Conservation (phyloP, 345 rosid genomes). For the Geranium brycei region DNA sequence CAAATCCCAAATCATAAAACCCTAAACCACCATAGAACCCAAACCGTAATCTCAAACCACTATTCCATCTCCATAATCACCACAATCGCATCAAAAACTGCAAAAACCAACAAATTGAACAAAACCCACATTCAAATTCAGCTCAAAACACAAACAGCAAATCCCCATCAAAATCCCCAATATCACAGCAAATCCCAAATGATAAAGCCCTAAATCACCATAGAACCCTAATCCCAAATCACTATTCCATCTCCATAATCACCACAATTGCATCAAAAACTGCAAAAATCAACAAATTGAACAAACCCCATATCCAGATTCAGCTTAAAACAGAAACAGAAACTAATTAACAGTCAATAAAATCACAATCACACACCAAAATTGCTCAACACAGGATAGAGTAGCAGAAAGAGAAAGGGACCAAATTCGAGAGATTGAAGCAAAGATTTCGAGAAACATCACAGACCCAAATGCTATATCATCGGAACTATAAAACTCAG, state of each 20-base stretch:
- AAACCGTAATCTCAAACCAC: no score
- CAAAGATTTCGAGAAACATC: neutral
- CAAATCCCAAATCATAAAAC: no score
- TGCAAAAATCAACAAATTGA: neutral
- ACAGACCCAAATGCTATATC: neutral
- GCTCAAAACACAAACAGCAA: no score
- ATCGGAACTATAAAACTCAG: neutral
- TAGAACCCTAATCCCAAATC: no score
- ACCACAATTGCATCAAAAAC: neutral
- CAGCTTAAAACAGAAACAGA: neutral
- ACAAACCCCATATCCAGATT: neutral
- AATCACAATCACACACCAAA: no score
- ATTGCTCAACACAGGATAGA: no score
- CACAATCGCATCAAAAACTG: neutral
- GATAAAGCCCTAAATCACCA: no score
- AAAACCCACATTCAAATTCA: neutral
- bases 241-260: slow-evolving; percentile 4
- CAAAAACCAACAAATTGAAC: neutral
- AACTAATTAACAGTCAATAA: no score
- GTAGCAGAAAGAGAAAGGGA: neutral
- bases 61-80: slow-evolving; percentile 2
- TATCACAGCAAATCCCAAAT: no score
- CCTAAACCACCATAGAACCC: no score
- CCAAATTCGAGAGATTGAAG: neutral
- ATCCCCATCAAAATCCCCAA: no score